phyloP scores from a whole-genome alignment of 805 yeast genomes.

The Suhomyces prunicola region DNA sequence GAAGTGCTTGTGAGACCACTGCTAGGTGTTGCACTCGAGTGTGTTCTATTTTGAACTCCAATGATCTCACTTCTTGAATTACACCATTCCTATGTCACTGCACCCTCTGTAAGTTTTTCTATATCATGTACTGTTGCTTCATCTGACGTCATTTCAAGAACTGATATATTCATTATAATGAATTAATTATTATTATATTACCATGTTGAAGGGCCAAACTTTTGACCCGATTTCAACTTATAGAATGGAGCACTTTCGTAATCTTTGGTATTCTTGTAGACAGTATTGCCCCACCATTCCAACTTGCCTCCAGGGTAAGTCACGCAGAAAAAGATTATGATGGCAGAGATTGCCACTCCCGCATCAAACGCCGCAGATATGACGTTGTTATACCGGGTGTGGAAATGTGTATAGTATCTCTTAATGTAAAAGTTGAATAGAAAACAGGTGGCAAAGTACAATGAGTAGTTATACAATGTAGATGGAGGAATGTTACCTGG shows the following conservation, averaged over 20 bases:
- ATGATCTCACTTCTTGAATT: neutral
- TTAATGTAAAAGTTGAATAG: conserved; percentile 15
- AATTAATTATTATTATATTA: neutral
- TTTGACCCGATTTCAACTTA: conserved; percentile 10
- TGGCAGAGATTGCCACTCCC: conserved; percentile 31
- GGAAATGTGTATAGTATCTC: conserved; percentile 11
- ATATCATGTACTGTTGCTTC: neutral
- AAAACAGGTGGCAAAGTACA: conserved; percentile 13
- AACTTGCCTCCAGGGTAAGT: conserved; percentile 15
- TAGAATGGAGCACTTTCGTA: conserved; percentile 9
- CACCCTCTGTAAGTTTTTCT: neutral
- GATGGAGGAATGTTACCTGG: conserved; percentile 18
- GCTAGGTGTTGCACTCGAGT: too few relatives aligned
- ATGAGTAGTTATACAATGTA: conserved; percentile 16
- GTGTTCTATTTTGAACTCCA: too few relatives aligned
- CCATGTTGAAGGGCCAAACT: conserved; percentile 14
- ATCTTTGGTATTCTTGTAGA: conserved; percentile 13
- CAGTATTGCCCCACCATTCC: conserved; percentile 15
- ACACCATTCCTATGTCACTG: neutral
- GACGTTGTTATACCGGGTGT: conserved; percentile 12
- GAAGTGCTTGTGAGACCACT: too few relatives aligned
- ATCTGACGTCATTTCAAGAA: neutral
- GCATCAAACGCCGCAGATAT: conserved; percentile 15
- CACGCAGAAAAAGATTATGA: conserved; percentile 36
- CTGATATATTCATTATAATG: neutral